phyloP scores from a whole-genome alignment of 305 asterid genomes.

The Solanum hybrid region DNA sequence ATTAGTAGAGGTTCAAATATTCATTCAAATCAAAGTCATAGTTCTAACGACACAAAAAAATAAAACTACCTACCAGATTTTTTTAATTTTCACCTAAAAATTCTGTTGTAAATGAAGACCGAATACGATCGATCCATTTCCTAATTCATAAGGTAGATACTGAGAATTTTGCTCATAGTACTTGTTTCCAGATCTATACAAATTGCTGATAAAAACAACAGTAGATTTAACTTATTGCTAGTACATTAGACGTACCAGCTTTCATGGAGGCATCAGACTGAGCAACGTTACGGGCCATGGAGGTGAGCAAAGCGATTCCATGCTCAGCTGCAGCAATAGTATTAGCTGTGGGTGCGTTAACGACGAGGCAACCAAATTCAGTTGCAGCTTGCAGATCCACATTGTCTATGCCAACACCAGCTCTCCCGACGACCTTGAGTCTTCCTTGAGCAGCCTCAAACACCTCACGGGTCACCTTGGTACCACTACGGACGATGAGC shows the following conservation, averaged over 20 bases:
- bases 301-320: constrained; percentile 71
- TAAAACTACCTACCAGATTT: no score
- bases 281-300: constrained; percentile 87
- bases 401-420: constrained; percentile 90
- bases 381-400: constrained; percentile 98
- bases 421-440: constrained; percentile 83
- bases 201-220: background rate
- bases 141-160: background rate
- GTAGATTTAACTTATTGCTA: background rate
- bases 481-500: constrained; percentile 85
- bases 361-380: constrained; percentile 82
- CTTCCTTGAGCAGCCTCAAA: constrained; percentile 79
- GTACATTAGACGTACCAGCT: constrained; percentile 39
- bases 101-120: background rate
- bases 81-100: background rate
- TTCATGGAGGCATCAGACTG: constrained; percentile 96
- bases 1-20: background rate
- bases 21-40: background rate
- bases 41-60: no score
- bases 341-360: constrained; percentile 92
- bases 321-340: constrained; percentile 97
- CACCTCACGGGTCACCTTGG: constrained; percentile 86
- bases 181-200: background rate
- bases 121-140: background rate
- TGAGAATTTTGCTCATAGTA: background rate